phyloP scores from a whole-genome alignment of 1,284 basidiomycete species.

The Trametes versicolor region DNA sequence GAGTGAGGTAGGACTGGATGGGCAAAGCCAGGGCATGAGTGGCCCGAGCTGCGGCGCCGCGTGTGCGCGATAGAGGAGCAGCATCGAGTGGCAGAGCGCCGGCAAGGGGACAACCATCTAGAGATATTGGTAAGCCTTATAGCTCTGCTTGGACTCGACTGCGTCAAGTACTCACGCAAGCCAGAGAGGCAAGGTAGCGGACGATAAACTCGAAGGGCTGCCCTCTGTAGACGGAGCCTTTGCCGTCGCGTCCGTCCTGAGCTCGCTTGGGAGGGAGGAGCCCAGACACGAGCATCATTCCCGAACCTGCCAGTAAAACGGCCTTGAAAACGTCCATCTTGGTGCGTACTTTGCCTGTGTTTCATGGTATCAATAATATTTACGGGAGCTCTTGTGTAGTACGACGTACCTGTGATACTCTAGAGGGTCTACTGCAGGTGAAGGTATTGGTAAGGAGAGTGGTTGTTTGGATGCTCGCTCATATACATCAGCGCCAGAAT shows the following conservation, averaged over 20 bases:
- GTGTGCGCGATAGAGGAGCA: neutral
- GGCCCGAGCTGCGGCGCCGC: neutral
- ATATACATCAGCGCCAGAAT: too few relatives aligned
- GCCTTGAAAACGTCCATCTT: neutral
- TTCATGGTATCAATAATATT: too few relatives aligned
- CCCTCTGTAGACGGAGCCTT: constrained; percentile 13
- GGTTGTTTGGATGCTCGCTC: too few relatives aligned
- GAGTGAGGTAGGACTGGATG: neutral
- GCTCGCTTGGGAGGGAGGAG: neutral
- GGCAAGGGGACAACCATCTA: neutral
- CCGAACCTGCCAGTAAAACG: neutral
- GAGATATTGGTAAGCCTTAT: neutral
- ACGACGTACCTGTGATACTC: neutral
- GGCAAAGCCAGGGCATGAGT: constrained; percentile 9
- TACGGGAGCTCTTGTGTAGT: too few relatives aligned
- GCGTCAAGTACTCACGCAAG: constrained; percentile 8
- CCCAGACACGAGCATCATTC: neutral
- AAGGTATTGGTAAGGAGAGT: too few relatives aligned
- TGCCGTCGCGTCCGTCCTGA: neutral
- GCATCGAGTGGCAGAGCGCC: constrained; percentile 1
- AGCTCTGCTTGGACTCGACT: neutral
- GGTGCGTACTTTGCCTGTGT: neutral
- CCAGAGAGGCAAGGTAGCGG: constrained; percentile 16
- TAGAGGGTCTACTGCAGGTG: neutral
- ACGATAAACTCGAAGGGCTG: constrained; percentile 25